Evolutionary conservation across 805 yeast genomes (phyloP), one percentile per base, ranked within the genome.

Genomic region (Metschnikowia orientalis): DNA sequence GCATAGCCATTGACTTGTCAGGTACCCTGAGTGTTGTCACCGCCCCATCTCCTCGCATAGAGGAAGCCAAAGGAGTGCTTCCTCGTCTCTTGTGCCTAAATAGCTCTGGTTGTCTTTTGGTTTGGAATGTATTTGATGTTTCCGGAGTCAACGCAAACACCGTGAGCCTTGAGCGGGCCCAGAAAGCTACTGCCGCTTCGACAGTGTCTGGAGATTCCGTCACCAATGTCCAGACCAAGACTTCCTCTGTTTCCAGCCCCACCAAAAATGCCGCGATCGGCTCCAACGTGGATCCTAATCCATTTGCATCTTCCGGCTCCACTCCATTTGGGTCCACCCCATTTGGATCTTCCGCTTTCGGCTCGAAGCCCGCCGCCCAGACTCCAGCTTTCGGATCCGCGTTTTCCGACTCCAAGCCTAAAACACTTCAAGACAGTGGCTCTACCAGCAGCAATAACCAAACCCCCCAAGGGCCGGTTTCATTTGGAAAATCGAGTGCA

Each of bases 71-170:
- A 1, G 77, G 85, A 23, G 47, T 48, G 13, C 61, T 84, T 37
- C 95, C 95, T 0, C 62, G 82, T 18, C 37, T 84, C 10, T 74
- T 80, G 62, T 60, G 74, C 6, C 54, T 85, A 37, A 79, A 79
- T 28, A 72, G 79, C 44, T 71, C 72, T 37, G 94, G 94, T 23
- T 63, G 57, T 20, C 50, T 86, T 15, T 56, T 75, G 25, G 66
- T 73, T 4, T 83, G 90, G 82, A 71, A 81, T 56, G 47, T 85
- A 1, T 78, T 77, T 53, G 76, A 79, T 45, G 59, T 70, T 13
- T 54, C 60, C 2, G 81, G 75, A 1, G 61, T 81, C 11, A 68
- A 69, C 23, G 42, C 57, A 38, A 57, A 20, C 16, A 20, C 27
- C 4, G 36, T 37, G 5, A 37, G 41, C 14, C 42, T 46, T 15